Evolutionary conservation across 257 asterid species (phyloP).

Genomic region (Capsicum baccatum): DNA sequence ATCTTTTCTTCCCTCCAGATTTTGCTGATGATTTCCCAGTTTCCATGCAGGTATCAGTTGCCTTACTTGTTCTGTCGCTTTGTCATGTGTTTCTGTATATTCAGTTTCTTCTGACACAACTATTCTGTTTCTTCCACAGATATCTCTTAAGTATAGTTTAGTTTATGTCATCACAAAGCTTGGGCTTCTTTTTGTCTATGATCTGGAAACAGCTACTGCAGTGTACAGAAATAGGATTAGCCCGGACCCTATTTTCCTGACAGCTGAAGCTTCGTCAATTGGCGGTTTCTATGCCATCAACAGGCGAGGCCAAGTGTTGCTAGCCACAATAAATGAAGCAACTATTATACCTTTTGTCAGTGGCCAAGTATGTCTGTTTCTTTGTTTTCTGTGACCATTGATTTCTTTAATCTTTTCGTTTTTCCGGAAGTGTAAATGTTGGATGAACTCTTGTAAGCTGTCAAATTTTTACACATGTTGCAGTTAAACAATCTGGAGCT

Average conservation of each 20-base stretch:
- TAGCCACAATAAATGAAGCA: slow-evolving; percentile 94
- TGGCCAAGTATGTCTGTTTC: slow-evolving; percentile 72
- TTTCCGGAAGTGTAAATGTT: slow-evolving; percentile 16
- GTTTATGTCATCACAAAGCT: slow-evolving; percentile 71
- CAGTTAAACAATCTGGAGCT: slow-evolving; percentile 99
- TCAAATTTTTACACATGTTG: slow-evolving; percentile 22
- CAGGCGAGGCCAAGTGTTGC: slow-evolving; percentile 97
- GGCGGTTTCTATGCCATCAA: slow-evolving; percentile 98
- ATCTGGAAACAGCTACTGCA: slow-evolving; percentile 85
- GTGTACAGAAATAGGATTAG: slow-evolving; percentile 98
- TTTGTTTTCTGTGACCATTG: not conserved
- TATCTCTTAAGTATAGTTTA: slow-evolving; percentile 76
- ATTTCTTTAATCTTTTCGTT: not conserved
- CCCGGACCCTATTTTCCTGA: slow-evolving; percentile 96
- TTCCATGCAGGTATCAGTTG: slow-evolving; percentile 85
- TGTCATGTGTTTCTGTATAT: slow-evolving; percentile 28
- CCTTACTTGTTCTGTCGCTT: slow-evolving; percentile 25
- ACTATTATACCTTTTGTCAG: slow-evolving; percentile 91
- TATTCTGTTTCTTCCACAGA: slow-evolving; percentile 58
- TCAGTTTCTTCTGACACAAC: slow-evolving; percentile 28
- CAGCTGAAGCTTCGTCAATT: slow-evolving; percentile 89
- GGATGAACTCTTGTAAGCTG: slow-evolving; percentile 12
- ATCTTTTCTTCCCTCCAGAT: slow-evolving; percentile 98
- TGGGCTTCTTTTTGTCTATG: slow-evolving; percentile 73
- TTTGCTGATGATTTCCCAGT: slow-evolving; percentile 98